Evolutionary conservation across 306 rosid species (phyloP).

Genomic region (Calophaca sinica): DNA sequence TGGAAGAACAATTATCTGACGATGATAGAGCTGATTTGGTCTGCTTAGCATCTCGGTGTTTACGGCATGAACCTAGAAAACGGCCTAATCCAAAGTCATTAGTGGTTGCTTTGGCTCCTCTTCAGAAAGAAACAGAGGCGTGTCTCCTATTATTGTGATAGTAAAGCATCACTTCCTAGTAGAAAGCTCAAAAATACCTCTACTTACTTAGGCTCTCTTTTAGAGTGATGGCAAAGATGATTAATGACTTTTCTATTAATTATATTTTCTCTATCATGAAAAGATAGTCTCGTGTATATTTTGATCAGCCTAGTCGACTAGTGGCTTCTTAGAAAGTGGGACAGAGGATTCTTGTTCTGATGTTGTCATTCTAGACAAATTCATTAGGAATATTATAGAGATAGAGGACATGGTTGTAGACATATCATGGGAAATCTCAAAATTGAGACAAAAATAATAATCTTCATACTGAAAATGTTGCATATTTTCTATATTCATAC

Average conservation of each 20-base stretch:
- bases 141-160: conserved; percentile 14
- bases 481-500: conserved; percentile 15
- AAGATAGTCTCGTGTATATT: too few relatives aligned
- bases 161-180: conserved; percentile 1
- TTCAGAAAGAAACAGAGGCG: conserved; percentile 87
- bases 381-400: too few relatives aligned
- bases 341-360: too few relatives aligned
- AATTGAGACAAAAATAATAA: background rate
- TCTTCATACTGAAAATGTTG: conserved; percentile 4
- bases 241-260: too few relatives aligned
- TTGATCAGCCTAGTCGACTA: too few relatives aligned
- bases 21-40: conserved; percentile 79
- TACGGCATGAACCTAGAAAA: conserved; percentile 81
- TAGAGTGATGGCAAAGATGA: too few relatives aligned
- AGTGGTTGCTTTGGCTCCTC: conserved; percentile 71
- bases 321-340: too few relatives aligned
- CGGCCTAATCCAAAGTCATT: conserved; percentile 76
- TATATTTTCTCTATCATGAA: too few relatives aligned
- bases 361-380: too few relatives aligned
- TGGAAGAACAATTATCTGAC: conserved; percentile 78
- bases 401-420: too few relatives aligned
- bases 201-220: too few relatives aligned
- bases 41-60: conserved; percentile 72
- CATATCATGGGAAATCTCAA: too few relatives aligned
- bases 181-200: background rate